phyloP scores from a whole-genome alignment of 345 rosid genomes.

The Brassica carinata region DNA sequence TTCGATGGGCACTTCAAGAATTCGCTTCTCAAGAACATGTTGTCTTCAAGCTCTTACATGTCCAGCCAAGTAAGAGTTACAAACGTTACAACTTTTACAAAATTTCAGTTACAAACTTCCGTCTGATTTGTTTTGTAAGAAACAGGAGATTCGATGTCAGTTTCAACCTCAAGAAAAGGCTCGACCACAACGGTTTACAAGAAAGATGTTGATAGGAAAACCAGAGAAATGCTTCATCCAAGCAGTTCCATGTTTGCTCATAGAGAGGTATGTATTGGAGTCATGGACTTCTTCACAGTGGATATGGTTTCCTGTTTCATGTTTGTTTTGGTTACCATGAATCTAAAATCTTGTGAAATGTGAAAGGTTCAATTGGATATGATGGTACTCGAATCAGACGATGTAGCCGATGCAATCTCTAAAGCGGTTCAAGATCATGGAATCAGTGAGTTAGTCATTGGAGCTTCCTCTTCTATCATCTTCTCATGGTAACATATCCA shows the following conservation, averaged over 20 bases:
- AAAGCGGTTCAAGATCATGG: constrained; percentile 58
- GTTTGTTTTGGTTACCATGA: neutral
- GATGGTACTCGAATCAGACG: constrained; percentile 63
- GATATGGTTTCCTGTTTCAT: neutral
- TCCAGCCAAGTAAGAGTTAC: constrained; percentile 64
- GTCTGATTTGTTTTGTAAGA: constrained; percentile 18
- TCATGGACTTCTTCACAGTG: constrained; percentile 1
- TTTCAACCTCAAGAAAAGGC: constrained; percentile 53
- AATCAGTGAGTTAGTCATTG: constrained; percentile 73
- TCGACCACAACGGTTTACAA: constrained; percentile 65
- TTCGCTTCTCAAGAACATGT: constrained; percentile 59
- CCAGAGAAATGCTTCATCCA: constrained; percentile 64
- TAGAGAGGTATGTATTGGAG: constrained; percentile 50
- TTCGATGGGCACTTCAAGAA: constrained; percentile 59
- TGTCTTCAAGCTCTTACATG: constrained; percentile 73
- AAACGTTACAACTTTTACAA: neutral
- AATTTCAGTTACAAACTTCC: neutral
- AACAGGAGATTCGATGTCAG: constrained; percentile 63
- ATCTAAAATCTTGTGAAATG: constrained; percentile 25
- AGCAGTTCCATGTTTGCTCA: constrained; percentile 61
- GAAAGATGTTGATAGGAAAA: constrained; percentile 73
- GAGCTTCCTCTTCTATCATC: constrained; percentile 66
- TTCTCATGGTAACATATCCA: constrained; percentile 59
- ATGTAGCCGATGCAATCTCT: constrained; percentile 69
- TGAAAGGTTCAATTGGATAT: constrained; percentile 66